A percentile compares a stretch with the other conserved stretches of the same genome.
These are phyloP conservation scores for Nemania bipapillata DNA, from an alignment of 2,329 filamentous ascomycete genomes.

Conservation along the genomic window DNA sequence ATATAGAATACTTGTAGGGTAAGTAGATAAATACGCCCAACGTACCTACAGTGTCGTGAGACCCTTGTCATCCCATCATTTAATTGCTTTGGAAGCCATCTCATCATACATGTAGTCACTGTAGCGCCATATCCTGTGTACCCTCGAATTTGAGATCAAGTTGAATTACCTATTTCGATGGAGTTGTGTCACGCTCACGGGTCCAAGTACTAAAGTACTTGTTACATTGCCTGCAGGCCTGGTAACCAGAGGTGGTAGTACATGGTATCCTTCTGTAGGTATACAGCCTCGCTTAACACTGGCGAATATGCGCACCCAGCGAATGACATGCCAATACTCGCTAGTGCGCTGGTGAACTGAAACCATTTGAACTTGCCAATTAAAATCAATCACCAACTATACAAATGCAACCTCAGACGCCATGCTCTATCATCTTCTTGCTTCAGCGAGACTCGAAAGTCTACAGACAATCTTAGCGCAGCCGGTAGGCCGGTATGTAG, in stretches of 20 bases:
- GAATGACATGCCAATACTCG: slow-evolving; percentile 19
- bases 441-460: slow-evolving; percentile 11
- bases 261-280: not conserved
- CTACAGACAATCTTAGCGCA: not conserved
- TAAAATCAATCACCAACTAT: slow-evolving; percentile 3
- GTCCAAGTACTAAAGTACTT: not conserved
- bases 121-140: not conserved
- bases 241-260: not conserved
- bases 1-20: no score
- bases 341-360: slow-evolving; percentile 26
- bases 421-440: not conserved
- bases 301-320: slow-evolving; percentile 12
- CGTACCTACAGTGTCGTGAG: not conserved
- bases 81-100: not conserved
- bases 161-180: not conserved
- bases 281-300: slow-evolving; percentile 32
- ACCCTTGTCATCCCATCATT: not conserved
- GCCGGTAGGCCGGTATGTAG: no score
- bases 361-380: slow-evolving; percentile 20
- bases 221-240: no score
- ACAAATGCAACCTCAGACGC: slow-evolving; percentile 9
- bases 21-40: not conserved
- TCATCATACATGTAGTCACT: not conserved
- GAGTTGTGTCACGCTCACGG: not conserved
- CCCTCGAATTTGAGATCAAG: not conserved